Conservation (phyloP, 768 basidiomycete genomes). For the Tylopilus cervinicoccineus region DNA sequence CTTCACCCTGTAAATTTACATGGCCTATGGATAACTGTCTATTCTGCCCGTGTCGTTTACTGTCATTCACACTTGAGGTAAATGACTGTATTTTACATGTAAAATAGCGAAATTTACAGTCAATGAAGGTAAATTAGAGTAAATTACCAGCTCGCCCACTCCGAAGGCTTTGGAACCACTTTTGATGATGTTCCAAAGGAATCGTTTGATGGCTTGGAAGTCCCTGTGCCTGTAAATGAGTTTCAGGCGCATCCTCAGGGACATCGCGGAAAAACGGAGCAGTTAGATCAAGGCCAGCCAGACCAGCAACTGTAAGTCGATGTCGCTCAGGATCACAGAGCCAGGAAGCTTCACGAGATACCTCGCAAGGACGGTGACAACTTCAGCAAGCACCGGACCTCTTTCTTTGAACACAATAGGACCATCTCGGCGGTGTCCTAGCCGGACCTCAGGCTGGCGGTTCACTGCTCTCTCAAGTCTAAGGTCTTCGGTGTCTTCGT, state of each 20-base stretch:
- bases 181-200: background rate
- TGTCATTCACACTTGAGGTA: background rate
- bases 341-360: too few relatives aligned
- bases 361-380: too few relatives aligned
- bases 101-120: background rate
- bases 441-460: too few relatives aligned
- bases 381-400: too few relatives aligned
- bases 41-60: background rate
- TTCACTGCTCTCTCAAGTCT: too few relatives aligned
- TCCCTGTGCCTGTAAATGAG: background rate
- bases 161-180: background rate
- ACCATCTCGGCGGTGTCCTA: too few relatives aligned
- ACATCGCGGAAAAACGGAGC: background rate
- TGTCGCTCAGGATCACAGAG: too few relatives aligned
- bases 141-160: background rate
- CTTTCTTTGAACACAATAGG: too few relatives aligned
- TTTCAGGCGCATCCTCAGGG: background rate
- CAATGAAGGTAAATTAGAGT: background rate
- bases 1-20: background rate
- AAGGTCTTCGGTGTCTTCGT: too few relatives aligned
- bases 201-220: background rate
- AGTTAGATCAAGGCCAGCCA: background rate
- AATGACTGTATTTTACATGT: background rate
- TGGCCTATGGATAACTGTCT: background rate
- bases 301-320: background rate